Conservation (phyloP, 306 rosid genomes). For the Rubus idaeus region DNA sequence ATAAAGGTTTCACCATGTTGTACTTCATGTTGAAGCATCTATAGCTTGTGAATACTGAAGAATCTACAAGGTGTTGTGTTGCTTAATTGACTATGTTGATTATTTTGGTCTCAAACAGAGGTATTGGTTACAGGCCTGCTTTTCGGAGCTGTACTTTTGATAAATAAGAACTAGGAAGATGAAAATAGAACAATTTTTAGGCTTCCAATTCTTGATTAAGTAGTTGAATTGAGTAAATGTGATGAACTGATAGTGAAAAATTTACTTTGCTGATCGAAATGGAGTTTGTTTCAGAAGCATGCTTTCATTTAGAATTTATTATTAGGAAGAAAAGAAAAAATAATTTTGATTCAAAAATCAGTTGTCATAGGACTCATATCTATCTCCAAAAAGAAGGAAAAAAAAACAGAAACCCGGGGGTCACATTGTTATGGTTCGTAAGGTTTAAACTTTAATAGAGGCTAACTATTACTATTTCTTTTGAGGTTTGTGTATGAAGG, state of each 20-base stretch:
- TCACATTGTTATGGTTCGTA: not conserved
- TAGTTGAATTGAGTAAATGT: not conserved
- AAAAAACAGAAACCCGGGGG: not conserved
- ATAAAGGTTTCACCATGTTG: not conserved
- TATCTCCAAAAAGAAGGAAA: not conserved
- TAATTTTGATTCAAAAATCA: not conserved
- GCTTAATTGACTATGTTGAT: not conserved
- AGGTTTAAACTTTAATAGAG: not conserved
- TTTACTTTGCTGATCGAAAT: not conserved
- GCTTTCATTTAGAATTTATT: not conserved
- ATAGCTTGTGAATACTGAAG: not conserved
- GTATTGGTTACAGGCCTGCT: not conserved
- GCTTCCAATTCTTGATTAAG: not conserved
- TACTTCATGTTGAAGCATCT: not conserved
- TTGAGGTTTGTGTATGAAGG: not conserved
- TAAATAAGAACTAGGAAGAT: not conserved
- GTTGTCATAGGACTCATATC: not conserved
- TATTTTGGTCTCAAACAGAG: not conserved
- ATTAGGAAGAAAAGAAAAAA: not conserved
- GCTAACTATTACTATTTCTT: not conserved
- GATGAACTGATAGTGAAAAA: not conserved
- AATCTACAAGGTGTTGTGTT: not conserved
- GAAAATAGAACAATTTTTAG: not conserved
- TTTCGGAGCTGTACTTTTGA: not conserved
- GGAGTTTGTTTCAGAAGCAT: conserved; percentile 4